Percentiles rank a stretch among this genome's conserved stretches.
Evolutionary conservation across 2,329 filamentous ascomycete species (phyloP).

Genomic region (Cladophialophora carrionii): DNA sequence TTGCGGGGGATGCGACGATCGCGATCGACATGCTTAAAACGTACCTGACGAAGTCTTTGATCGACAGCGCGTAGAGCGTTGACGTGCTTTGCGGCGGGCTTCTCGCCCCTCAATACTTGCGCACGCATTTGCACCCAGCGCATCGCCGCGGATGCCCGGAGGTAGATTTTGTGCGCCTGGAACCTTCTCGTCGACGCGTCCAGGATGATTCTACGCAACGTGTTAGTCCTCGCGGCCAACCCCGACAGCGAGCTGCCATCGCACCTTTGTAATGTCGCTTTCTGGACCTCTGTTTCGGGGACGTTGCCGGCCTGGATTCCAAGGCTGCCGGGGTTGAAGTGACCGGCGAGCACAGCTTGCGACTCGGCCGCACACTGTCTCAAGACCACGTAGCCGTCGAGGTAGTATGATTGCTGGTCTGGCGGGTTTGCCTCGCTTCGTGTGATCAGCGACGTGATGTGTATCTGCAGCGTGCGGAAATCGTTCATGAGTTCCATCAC

Average conservation of each 20-base stretch:
- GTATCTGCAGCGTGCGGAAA: slow-evolving; percentile 63
- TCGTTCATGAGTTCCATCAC: slow-evolving; percentile 67
- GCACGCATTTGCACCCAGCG: slow-evolving; percentile 62
- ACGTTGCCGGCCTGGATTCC: slow-evolving; percentile 38
- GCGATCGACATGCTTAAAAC: slow-evolving; percentile 30
- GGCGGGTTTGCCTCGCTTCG: slow-evolving; percentile 57
- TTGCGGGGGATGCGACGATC: slow-evolving; percentile 21
- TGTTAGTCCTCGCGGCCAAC: slow-evolving; percentile 22
- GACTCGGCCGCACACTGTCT: slow-evolving; percentile 60
- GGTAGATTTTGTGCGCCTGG: slow-evolving; percentile 64
- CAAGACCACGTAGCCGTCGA: slow-evolving; percentile 62
- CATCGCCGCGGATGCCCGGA: slow-evolving; percentile 60
- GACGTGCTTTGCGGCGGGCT: slow-evolving; percentile 53
- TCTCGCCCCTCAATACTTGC: slow-evolving; percentile 56
- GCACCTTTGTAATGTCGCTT: slow-evolving; percentile 61
- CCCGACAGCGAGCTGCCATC: slow-evolving; percentile 24
- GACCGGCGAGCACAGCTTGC: slow-evolving; percentile 57
- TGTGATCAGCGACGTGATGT: slow-evolving; percentile 51
- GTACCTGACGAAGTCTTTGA: slow-evolving; percentile 54
- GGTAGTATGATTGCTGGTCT: slow-evolving; percentile 58
- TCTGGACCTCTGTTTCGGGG: slow-evolving; percentile 58
- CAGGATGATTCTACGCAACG: slow-evolving; percentile 58
- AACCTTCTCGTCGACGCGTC: slow-evolving; percentile 65
- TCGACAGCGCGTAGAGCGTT: slow-evolving; percentile 55
- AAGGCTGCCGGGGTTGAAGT: slow-evolving; percentile 54